These are phyloP conservation scores for Rhodotorula glutinis DNA, from an alignment of 1,284 basidiomycete species.

Conservation along the genomic window DNA sequence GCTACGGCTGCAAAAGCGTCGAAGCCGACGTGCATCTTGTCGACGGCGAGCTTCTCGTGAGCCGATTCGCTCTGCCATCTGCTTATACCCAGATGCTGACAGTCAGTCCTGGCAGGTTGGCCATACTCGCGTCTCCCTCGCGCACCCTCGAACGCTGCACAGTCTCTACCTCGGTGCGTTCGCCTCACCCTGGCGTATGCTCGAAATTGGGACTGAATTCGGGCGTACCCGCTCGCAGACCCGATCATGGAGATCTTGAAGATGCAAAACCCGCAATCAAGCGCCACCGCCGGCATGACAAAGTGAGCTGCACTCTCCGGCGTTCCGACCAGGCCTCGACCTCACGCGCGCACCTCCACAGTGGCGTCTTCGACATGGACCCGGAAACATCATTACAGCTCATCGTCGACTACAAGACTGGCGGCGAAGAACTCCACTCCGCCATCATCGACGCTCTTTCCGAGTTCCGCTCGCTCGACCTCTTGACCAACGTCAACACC, in stretches of 20 bases:
- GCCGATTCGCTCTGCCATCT: not conserved
- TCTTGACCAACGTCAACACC: slow-evolving; percentile 25
- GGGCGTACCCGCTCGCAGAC: not conserved
- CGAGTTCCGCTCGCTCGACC: slow-evolving; percentile 26
- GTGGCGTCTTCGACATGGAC: slow-evolving; percentile 18
- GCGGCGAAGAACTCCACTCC: slow-evolving; percentile 1
- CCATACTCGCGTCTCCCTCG: slow-evolving; percentile 12
- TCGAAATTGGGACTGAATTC: too few species aligned
- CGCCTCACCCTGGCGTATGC: too few species aligned
- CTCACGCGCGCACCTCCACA: not conserved
- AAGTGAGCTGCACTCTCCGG: slow-evolving; percentile 1
- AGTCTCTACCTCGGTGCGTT: slow-evolving; percentile 24
- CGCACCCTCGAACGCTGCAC: slow-evolving; percentile 2
- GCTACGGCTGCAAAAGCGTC: slow-evolving; percentile 13
- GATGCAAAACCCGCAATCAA: slow-evolving; percentile 10
- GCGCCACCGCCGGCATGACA: not conserved
- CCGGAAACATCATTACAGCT: slow-evolving; percentile 13
- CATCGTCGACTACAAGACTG: slow-evolving; percentile 30
- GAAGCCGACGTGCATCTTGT: slow-evolving; percentile 25
- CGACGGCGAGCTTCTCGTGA: slow-evolving; percentile 15
- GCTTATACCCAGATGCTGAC: not conserved
- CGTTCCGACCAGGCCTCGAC: too few species aligned
- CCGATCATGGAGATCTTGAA: slow-evolving; percentile 18
- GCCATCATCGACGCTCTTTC: slow-evolving; percentile 24
- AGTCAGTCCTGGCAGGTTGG: slow-evolving; percentile 4